Evolutionary conservation across 495 filamentous ascomycete genomes (phyloP), one percentile per base, ranked within the genome.

Genomic region (Aspergillus mulundensis): DNA sequence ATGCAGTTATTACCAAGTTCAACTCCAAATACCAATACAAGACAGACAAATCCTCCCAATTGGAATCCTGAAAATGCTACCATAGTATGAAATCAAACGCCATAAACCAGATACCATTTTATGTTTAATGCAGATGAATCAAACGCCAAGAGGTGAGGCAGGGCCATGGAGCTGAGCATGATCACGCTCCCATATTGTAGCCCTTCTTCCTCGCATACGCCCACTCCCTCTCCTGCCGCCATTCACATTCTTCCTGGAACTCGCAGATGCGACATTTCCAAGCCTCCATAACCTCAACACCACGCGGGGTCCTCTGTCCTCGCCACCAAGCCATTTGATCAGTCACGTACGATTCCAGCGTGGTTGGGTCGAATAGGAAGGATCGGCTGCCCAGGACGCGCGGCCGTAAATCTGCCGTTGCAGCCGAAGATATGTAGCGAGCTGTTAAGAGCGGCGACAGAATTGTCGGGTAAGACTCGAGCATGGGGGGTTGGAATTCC

Each of bases 291-390:
- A 95, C 77, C n/a, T 79, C 72, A 7, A 97, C 95, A 10, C 94
- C 94, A n/a, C 80, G 74, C 0, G 91, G 83, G 53, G 78, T 73
- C 16, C 92, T 70, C 65, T 90, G 78, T 4, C 95, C 94, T 40
- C 79, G 82, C 94, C 94, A 97, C 91, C 90, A 97, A 23, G 75
- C 66, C 80, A 97, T 81, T 64, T 87, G 84, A 20, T 85, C 76
- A 4, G 69, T 64, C 1, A 96, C 59, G 65, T 95, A 94, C 1
- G 63, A 62, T 25, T 83, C 77, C 50, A 97, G 69, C 16, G 66
- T 72, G 2, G 74, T 66, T 2, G 79, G 79, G 58, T 92, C 85
- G 57, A 89, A 89, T 3, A 81, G 74, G 66, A 95, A 89, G 0
- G 82, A 79, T 53, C 87, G 84, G 14, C 69, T 77, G 40, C 88